Percentiles rank a stretch among this genome's conserved stretches.
Conservation (phyloP, 768 basidiomycete species). For the Mycena kentingensis region DNA sequence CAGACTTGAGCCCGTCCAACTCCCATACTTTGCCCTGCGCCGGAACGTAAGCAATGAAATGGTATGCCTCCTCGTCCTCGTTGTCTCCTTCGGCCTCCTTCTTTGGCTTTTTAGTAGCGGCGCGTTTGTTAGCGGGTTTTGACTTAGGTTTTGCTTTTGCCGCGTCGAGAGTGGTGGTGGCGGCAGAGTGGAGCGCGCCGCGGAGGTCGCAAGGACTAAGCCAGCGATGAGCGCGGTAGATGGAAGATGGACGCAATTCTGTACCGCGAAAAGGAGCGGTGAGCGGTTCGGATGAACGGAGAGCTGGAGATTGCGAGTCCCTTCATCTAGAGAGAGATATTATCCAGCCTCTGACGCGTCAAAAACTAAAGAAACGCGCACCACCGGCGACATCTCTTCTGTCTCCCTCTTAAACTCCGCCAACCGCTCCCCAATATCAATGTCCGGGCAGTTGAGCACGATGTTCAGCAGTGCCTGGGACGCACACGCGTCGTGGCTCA, state of each 20-base stretch:
- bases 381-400: conserved; percentile 56
- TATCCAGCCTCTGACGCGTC: not conserved
- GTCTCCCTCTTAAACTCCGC: conserved; percentile 51
- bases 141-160: conserved; percentile 39
- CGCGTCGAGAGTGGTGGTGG: conserved; percentile 46
- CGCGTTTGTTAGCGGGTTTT: conserved; percentile 12
- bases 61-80: conserved; percentile 49
- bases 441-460: conserved; percentile 53
- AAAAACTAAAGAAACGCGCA: conserved; percentile 32
- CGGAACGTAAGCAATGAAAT: conserved; percentile 69
- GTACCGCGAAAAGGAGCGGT: conserved; percentile 67
- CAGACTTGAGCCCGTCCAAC: conserved; percentile 63
- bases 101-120: conserved; percentile 25
- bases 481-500: conserved; percentile 67
- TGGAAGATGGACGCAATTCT: too few relatives aligned
- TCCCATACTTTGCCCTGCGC: conserved; percentile 70
- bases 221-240: too few relatives aligned
- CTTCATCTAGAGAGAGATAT: conserved; percentile 49
- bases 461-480: conserved; percentile 65
- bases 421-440: conserved; percentile 51
- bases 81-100: conserved; percentile 26
- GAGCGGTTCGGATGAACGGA: conserved; percentile 52
- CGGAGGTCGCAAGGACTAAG: conserved; percentile 65
- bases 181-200: conserved; percentile 49
- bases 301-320: conserved; percentile 63